Evolutionary conservation across 202 grass and related monocot genomes (phyloP), one percentile per base, ranked within the genome.

Genomic region (Panicum hallii): DNA sequence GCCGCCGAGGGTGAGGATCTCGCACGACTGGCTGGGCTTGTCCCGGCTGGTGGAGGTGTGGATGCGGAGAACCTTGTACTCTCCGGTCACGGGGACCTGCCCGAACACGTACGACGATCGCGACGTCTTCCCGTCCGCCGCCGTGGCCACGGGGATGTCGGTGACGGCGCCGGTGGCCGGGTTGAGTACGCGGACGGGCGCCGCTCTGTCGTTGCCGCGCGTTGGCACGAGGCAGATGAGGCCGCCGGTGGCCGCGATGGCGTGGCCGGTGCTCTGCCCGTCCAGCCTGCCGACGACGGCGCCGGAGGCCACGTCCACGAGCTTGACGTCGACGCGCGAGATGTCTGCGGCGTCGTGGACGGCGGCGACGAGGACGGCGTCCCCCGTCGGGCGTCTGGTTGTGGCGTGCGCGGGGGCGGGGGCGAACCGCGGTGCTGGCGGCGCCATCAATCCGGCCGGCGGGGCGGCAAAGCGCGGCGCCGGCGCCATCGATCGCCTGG

Each of bases 111-210:
- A 69, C 5, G 40, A 16, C 50, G 50, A 5, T 4, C 40, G 12
- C 4, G 19, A 22, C 10, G 40, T 20, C 36, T 5, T n/a, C 1
- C 3, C 54, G 1, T 57, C 19, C 20, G 7, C 19, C 20, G 54
- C 5, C 40, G 40, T 19, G 17, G 4, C 20, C 19, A 19, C 66
- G 34, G 66, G 41, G 66, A 69, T 12, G 38, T 0, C 1, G 40
- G 66, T 69, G 1, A 69, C 66, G 66, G 11, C 41, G 19, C 66
- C 66, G 1, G 66, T 69, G 66, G 66, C 66, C 41, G 66, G 66
- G 66, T 67, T 11, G 36, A 67, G 41, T 3, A 69, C 40, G 40
- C 19, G 20, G 66, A 69, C 8, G 36, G 15, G 36, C 1, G 36
- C 34, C 3, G 3, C 9, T 4, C 4, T 36, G 36, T 36, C 36